A percentile compares a stretch with the other conserved stretches of the same genome.
Conservation (phyloP, 495 filamentous ascomycete species). For the Acidiella bohemica region DNA sequence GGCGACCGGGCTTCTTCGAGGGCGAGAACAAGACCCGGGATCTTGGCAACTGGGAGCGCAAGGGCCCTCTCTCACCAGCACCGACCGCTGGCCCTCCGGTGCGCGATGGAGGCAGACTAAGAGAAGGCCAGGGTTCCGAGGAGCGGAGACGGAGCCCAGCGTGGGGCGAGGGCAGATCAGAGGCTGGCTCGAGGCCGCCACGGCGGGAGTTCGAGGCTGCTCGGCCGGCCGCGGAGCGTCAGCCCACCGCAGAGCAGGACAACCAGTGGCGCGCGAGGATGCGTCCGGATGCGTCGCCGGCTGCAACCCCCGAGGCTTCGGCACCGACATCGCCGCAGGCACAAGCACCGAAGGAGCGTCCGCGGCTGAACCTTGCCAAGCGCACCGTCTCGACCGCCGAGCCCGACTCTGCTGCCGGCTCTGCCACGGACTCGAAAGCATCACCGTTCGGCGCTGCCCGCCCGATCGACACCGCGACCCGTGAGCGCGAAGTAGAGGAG, state of each 20-base stretch:
- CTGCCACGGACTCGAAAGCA: conserved; percentile 59
- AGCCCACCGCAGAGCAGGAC: conserved; percentile 71
- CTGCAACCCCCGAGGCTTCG: conserved; percentile 45
- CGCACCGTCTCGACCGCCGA: conserved; percentile 67
- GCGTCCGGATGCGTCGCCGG: conserved; percentile 49
- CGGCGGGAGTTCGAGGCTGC: conserved; percentile 62
- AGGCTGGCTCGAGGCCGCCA: conserved; percentile 71
- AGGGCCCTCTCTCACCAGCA: conserved; percentile 72
- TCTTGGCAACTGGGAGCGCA: conserved; percentile 88
- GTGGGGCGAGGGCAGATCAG: conserved; percentile 73
- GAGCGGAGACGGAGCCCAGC: conserved; percentile 60
- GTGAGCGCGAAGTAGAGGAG: conserved; percentile 81
- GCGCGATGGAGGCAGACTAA: conserved; percentile 29
- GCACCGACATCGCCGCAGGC: conserved; percentile 51
- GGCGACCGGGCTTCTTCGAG: conserved; percentile 33
- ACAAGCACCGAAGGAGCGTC: conserved; percentile 45
- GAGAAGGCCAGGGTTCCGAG: conserved; percentile 47
- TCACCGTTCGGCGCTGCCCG: conserved; percentile 85
- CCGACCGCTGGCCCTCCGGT: conserved; percentile 28
- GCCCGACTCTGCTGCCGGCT: conserved; percentile 38
- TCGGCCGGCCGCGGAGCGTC: conserved; percentile 42
- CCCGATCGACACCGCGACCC: conserved; percentile 77
- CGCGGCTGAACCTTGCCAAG: conserved; percentile 72
- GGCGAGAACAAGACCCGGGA: conserved; percentile 77
- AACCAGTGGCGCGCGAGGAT: conserved; percentile 76